These are phyloP conservation scores for Carex scoparia DNA, from an alignment of 176 grass and related monocot species.

Conservation along the genomic window DNA sequence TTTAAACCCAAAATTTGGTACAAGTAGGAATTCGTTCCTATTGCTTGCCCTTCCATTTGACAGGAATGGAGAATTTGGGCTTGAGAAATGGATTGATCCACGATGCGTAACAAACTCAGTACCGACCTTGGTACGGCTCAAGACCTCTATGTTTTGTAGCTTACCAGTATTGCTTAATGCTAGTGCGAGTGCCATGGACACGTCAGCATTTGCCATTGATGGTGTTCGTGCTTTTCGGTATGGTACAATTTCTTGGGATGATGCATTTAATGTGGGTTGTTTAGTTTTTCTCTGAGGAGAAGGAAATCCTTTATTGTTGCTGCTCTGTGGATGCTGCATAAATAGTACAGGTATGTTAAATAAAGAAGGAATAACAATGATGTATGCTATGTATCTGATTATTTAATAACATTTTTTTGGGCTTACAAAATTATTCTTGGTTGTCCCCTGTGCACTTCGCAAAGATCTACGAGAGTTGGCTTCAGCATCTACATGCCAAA, in stretches of 20 bases:
- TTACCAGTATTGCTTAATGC: slow-evolving; percentile 79
- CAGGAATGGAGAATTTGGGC: slow-evolving; percentile 9
- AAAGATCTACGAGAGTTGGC: slow-evolving; percentile 33
- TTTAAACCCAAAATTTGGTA: slow-evolving; percentile 49
- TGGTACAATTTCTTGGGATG: slow-evolving; percentile 57
- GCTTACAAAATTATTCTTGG: slow-evolving; percentile 33
- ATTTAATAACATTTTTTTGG: not conserved
- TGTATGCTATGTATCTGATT: slow-evolving; percentile 30
- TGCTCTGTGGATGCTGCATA: slow-evolving; percentile 20
- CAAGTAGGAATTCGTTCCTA: slow-evolving; percentile 23
- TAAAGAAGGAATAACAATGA: not conserved
- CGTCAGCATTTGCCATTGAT: slow-evolving; percentile 33
- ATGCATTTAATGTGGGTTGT: not conserved
- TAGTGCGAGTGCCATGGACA: slow-evolving; percentile 80
- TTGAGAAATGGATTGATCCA: slow-evolving; percentile 40
- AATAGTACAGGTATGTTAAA: not conserved
- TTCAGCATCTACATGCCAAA: slow-evolving; percentile 34
- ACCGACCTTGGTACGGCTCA: slow-evolving; percentile 33
- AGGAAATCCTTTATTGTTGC: slow-evolving; percentile 16
- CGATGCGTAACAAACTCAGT: slow-evolving; percentile 34
- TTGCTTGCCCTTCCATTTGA: slow-evolving; percentile 22
- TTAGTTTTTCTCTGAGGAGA: slow-evolving; percentile 31
- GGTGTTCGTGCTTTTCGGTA: slow-evolving; percentile 31
- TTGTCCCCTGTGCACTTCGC: slow-evolving; percentile 27
- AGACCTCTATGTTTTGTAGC: slow-evolving; percentile 68